These are phyloP conservation scores for Perkinsus olseni DNA, from an alignment of 169 alveolate genomes.

Conservation along the genomic window DNA sequence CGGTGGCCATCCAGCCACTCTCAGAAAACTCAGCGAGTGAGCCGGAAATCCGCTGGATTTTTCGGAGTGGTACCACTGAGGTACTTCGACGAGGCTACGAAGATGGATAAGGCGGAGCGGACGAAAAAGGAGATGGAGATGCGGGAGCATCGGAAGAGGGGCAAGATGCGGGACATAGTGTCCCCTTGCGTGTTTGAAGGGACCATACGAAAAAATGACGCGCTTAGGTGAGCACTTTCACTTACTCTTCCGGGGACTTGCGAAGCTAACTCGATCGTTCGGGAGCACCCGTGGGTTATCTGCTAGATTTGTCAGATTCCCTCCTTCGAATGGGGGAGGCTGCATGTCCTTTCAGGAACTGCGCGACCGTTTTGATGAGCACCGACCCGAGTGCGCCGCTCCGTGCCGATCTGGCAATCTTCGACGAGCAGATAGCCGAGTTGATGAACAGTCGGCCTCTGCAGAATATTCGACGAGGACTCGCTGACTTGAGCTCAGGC, in stretches of 20 bases:
- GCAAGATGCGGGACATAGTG: background rate
- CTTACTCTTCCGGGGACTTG: no score
- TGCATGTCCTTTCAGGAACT: background rate
- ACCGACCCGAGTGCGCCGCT: background rate
- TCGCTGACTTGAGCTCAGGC: background rate
- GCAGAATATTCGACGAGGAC: background rate
- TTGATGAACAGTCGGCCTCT: background rate
- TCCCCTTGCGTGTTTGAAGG: background rate
- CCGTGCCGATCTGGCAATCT: background rate
- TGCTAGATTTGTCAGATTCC: no score
- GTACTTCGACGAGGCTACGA: background rate
- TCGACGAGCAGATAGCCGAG: background rate
- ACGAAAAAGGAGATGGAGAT: background rate
- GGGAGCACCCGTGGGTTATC: no score
- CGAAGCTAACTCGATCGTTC: no score
- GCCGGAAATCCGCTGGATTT: background rate
- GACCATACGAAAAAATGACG: background rate
- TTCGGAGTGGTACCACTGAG: background rate
- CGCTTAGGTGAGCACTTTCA: background rate
- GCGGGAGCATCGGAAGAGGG: background rate
- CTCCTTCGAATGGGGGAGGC: no score
- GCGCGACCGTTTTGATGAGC: background rate
- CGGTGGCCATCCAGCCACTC: background rate
- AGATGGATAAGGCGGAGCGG: background rate
- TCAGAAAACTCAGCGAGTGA: background rate